A percentile compares a stretch with the other conserved stretches of the same genome.
phyloP scores from a whole-genome alignment of 2,329 filamentous ascomycete genomes.

The Sphaerulina musiva region DNA sequence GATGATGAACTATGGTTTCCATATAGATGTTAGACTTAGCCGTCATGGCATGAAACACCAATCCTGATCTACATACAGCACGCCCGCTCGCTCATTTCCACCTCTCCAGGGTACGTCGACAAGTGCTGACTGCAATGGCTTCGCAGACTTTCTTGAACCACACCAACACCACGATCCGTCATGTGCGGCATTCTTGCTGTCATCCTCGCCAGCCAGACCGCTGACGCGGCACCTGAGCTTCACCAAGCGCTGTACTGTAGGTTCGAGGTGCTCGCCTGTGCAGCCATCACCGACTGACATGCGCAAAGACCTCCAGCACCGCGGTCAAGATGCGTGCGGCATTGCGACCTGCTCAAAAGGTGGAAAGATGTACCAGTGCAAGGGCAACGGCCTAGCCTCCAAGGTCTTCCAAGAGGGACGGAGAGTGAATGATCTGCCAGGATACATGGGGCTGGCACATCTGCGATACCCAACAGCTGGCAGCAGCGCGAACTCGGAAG shows the following conservation, averaged over 20 bases:
- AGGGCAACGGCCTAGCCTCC: constrained; percentile 80
- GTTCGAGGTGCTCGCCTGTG: not conserved
- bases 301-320: constrained; percentile 42
- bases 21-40: constrained; percentile 25
- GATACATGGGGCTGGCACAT: constrained; percentile 81
- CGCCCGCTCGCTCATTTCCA: not conserved
- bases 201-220: constrained; percentile 41
- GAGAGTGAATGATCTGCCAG: constrained; percentile 66
- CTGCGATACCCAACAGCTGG: constrained; percentile 85
- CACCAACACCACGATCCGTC: constrained; percentile 20
- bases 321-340: constrained; percentile 82
- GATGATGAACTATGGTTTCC: constrained; percentile 18
- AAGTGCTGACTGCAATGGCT: not conserved
- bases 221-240: constrained; percentile 34
- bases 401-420: constrained; percentile 78
- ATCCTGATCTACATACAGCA: not conserved
- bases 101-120: not conserved
- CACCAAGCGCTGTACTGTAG: constrained; percentile 34
- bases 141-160: constrained; percentile 1
- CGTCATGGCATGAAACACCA: constrained; percentile 18
- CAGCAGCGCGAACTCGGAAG: constrained; percentile 74
- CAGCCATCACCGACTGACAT: not conserved
- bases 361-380: constrained; percentile 80
- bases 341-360: constrained; percentile 69
- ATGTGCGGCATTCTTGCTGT: constrained; percentile 50